Percentiles rank a stretch among this genome's conserved stretches.
Evolutionary conservation across 805 yeast species (phyloP).

Genomic region (Candida takata): DNA sequence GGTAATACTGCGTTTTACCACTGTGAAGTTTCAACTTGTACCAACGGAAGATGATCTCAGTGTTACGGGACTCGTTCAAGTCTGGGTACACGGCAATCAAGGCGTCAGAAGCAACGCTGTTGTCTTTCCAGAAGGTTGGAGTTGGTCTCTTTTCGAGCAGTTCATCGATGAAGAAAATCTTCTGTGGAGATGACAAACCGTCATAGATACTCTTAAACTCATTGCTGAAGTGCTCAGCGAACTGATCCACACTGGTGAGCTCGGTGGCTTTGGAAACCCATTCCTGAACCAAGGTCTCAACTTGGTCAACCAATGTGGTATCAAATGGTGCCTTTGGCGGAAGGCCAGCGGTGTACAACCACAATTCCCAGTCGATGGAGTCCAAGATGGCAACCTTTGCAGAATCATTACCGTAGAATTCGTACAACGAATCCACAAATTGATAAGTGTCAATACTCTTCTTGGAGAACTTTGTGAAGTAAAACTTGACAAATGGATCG

Average conservation of each 20-base stretch:
- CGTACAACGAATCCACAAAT: constrained; percentile 71
- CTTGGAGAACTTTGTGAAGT: constrained; percentile 64
- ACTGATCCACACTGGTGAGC: constrained; percentile 11
- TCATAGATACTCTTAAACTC: constrained; percentile 29
- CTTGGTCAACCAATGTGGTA: constrained; percentile 69
- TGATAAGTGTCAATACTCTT: constrained; percentile 74
- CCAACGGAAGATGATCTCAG: constrained; percentile 79
- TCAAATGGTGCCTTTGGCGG: constrained; percentile 85
- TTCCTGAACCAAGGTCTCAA: constrained; percentile 53
- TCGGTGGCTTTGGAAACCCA: constrained; percentile 39
- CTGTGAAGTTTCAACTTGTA: constrained; percentile 59
- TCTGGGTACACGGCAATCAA: constrained; percentile 32
- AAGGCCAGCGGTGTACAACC: constrained; percentile 79
- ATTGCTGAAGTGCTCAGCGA: constrained; percentile 8
- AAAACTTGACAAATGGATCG: constrained; percentile 74
- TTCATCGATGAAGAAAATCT: constrained; percentile 71
- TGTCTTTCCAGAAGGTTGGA: constrained; percentile 29
- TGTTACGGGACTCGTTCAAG: constrained; percentile 50
- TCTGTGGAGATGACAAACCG: constrained; percentile 65
- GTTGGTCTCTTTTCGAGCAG: constrained; percentile 43
- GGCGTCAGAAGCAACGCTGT: constrained; percentile 28
- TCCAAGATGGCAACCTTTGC: constrained; percentile 48
- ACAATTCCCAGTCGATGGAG: constrained; percentile 73
- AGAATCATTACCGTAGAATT: constrained; percentile 38
- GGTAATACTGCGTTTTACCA: constrained; percentile 37